Conservation (phyloP, 257 asterid genomes). For the Scutellaria barbata region DNA sequence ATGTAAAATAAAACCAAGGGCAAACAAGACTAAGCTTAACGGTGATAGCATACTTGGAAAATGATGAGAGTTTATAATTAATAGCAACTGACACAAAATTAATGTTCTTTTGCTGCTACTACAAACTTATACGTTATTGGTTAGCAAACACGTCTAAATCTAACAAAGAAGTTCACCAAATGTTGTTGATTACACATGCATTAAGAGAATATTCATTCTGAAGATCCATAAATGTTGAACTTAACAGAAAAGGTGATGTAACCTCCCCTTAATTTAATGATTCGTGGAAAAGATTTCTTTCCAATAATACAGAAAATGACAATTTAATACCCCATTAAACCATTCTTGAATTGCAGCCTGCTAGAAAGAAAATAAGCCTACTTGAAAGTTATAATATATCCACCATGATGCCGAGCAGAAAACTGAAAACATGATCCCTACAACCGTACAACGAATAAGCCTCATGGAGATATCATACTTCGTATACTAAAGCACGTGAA, state of each 20-base stretch:
- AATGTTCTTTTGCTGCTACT: background rate
- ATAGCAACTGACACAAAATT: background rate
- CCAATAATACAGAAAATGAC: background rate
- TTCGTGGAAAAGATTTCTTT: background rate
- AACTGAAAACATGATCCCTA: conserved; percentile 9
- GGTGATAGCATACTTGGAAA: background rate
- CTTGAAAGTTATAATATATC: conserved; percentile 2
- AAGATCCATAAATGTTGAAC: background rate
- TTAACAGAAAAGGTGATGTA: background rate
- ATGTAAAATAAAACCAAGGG: background rate
- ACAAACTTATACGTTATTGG: background rate
- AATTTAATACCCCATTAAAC: background rate
- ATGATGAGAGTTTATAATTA: background rate
- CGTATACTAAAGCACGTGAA: background rate
- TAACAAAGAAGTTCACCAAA: conserved; percentile 1
- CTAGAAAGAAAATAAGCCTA: background rate
- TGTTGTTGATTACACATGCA: background rate
- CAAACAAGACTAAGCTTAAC: background rate
- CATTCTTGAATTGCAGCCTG: background rate
- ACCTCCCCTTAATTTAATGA: background rate
- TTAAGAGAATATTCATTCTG: background rate
- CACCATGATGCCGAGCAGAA: background rate
- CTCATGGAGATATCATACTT: conserved; percentile 1
- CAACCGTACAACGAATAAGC: background rate
- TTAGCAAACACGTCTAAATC: background rate